Evolutionary conservation across 1,139 yeast genomes (phyloP).

Genomic region (Hyphopichia khmerensis): DNA sequence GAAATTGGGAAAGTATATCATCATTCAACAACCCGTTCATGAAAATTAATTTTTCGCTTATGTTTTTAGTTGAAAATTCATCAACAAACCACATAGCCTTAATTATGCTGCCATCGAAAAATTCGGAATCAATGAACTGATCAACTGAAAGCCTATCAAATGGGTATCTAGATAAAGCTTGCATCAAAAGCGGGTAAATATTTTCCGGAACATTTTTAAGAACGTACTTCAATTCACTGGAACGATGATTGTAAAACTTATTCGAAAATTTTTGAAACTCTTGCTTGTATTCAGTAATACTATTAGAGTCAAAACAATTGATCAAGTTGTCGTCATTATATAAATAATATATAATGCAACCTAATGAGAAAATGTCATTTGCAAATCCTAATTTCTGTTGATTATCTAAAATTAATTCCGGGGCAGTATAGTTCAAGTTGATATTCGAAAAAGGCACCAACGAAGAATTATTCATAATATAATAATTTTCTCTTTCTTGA

Average conservation of each 20-base stretch:
- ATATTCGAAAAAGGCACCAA: constrained; percentile 77
- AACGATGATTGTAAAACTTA: constrained; percentile 42
- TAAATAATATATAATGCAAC: constrained; percentile 68
- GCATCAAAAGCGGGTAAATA: constrained; percentile 30
- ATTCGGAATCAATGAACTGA: constrained; percentile 52
- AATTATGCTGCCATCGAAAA: constrained; percentile 77
- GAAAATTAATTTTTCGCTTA: constrained; percentile 67
- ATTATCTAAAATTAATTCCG: constrained; percentile 27
- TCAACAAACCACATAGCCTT: constrained; percentile 83
- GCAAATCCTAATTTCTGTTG: constrained; percentile 52
- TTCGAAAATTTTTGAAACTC: constrained; percentile 44
- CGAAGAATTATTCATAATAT: constrained; percentile 65
- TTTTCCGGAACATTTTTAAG: constrained; percentile 41
- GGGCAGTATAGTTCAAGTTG: constrained; percentile 63
- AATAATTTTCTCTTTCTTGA: constrained; percentile 52
- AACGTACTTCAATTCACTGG: constrained; percentile 48
- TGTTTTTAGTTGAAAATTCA: constrained; percentile 74
- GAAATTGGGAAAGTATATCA: constrained; percentile 64
- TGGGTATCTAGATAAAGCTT: constrained; percentile 43
- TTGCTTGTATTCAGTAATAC: constrained; percentile 46
- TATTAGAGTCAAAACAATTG: constrained; percentile 48
- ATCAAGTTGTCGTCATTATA: constrained; percentile 51
- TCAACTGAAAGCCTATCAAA: constrained; percentile 47
- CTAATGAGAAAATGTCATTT: constrained; percentile 84
- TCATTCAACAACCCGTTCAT: constrained; percentile 56